Percentiles rank a stretch among this genome's conserved stretches.
Conservation (phyloP, 768 basidiomycete species). For the Tricholoma bakamatsutake region DNA sequence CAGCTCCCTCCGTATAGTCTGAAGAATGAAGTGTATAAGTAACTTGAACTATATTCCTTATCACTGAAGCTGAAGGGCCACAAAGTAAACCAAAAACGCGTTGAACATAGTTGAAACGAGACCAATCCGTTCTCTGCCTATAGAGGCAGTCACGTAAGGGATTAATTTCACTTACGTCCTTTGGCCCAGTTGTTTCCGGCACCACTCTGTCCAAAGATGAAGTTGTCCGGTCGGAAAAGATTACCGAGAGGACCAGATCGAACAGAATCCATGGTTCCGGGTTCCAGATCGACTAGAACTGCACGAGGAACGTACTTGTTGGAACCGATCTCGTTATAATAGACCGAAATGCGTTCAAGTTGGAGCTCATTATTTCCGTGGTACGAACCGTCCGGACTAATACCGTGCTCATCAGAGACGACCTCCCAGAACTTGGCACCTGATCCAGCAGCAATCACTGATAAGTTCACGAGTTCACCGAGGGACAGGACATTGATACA, state of each 20-base stretch:
- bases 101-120: conserved; percentile 11
- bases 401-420: conserved; percentile 97
- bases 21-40: conserved; percentile 4
- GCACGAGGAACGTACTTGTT: conserved; percentile 99
- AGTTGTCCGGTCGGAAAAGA: conserved; percentile 97
- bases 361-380: conserved; percentile 92
- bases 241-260: conserved; percentile 85
- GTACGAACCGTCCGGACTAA: conserved; percentile 90
- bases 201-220: conserved; percentile 96
- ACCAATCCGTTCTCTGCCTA: too few species aligned
- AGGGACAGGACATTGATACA: conserved; percentile 25
- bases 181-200: conserved; percentile 99
- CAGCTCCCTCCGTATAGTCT: conserved; percentile 95
- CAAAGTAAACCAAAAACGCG: conserved; percentile 16
- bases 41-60: not conserved
- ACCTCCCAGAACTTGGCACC: conserved; percentile 98
- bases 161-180: conserved; percentile 69
- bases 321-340: conserved; percentile 93
- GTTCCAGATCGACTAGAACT: conserved; percentile 95
- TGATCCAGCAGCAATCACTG: conserved; percentile 23
- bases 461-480: conserved; percentile 14
- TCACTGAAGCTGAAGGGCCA: not conserved
- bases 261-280: conserved; percentile 93
- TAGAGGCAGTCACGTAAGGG: not conserved
- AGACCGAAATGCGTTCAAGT: conserved; percentile 95